Conservation (phyloP, 1,284 basidiomycete genomes). For the Pseudozyma sp. region DNA sequence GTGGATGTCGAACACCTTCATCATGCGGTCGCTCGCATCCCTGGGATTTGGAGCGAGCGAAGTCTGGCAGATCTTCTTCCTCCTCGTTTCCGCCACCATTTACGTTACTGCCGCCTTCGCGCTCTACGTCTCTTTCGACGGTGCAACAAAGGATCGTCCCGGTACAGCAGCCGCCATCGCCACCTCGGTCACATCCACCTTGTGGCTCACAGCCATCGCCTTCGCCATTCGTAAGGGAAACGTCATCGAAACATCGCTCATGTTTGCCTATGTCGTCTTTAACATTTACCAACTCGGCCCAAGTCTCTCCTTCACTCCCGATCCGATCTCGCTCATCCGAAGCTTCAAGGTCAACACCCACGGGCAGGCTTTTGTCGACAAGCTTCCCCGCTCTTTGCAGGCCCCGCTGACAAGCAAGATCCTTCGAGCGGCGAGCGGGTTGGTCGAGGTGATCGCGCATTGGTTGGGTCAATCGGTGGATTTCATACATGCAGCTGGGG, state of each 20-base stretch:
- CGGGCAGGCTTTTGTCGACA: conserved; percentile 35
- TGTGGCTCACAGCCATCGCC: conserved; percentile 67
- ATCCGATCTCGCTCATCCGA: conserved; percentile 64
- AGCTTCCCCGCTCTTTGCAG: conserved; percentile 28
- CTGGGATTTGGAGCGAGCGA: conserved; percentile 63
- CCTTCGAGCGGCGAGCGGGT: conserved; percentile 33
- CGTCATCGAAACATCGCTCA: conserved; percentile 66
- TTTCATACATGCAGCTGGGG: conserved; percentile 56
- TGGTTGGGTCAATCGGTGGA: conserved; percentile 55
- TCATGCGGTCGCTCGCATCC: conserved; percentile 53
- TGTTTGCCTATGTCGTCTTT: conserved; percentile 67
- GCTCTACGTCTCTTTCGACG: conserved; percentile 63
- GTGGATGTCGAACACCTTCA: conserved; percentile 39
- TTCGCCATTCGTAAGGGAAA: conserved; percentile 66
- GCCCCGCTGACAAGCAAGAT: conserved; percentile 37
- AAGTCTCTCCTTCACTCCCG: conserved; percentile 58
- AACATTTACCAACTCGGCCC: conserved; percentile 65
- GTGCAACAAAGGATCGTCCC: conserved; percentile 57
- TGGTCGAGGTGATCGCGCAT: conserved; percentile 55
- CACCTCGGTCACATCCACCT: conserved; percentile 56
- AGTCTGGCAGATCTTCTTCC: conserved; percentile 66
- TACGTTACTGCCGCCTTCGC: conserved; percentile 63
- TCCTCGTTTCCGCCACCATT: conserved; percentile 62
- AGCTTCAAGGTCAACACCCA: conserved; percentile 60
- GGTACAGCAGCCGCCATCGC: conserved; percentile 63